A percentile compares a stretch with the other conserved stretches of the same genome.
Conservation (phyloP, 495 filamentous ascomycete species). For the Tuber indicum region DNA sequence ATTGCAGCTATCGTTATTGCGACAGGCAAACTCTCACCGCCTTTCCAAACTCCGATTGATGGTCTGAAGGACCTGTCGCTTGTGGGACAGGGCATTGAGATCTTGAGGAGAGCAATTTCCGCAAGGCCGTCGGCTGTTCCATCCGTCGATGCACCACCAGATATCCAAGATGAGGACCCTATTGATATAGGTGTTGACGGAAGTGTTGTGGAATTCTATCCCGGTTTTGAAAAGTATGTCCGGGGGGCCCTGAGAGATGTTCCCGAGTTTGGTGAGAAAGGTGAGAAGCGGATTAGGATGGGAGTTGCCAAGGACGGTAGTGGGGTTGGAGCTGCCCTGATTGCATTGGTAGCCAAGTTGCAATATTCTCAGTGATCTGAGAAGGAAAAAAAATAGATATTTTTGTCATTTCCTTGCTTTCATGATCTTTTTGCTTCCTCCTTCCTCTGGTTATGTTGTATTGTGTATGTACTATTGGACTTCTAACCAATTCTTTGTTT, state of each 20-base stretch:
- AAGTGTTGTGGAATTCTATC: slow-evolving; percentile 84
- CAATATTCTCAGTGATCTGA: slow-evolving; percentile 4
- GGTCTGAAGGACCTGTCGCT: slow-evolving; percentile 26
- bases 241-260: slow-evolving; percentile 66
- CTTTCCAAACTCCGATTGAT: slow-evolving; percentile 13
- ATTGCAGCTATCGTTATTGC: slow-evolving; percentile 73
- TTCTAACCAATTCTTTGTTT: neutral
- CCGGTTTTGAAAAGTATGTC: slow-evolving; percentile 72
- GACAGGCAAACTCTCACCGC: slow-evolving; percentile 55
- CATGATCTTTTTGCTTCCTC: neutral
- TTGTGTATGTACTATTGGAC: neutral
- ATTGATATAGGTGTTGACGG: slow-evolving; percentile 90
- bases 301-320: slow-evolving; percentile 91
- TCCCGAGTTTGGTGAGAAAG: slow-evolving; percentile 61
- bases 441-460: neutral
- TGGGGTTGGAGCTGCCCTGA: slow-evolving; percentile 85
- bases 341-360: slow-evolving; percentile 54
- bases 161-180: slow-evolving; percentile 46
- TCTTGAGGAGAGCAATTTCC: slow-evolving; percentile 22
- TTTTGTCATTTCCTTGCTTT: neutral
- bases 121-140: slow-evolving; percentile 26
- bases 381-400: neutral
- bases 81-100: slow-evolving; percentile 33
- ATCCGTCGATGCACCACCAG: slow-evolving; percentile 37
- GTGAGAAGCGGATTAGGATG: slow-evolving; percentile 75